Evolutionary conservation across 2,329 filamentous ascomycete species (phyloP).

Genomic region (Emericellopsis cladophorae): DNA sequence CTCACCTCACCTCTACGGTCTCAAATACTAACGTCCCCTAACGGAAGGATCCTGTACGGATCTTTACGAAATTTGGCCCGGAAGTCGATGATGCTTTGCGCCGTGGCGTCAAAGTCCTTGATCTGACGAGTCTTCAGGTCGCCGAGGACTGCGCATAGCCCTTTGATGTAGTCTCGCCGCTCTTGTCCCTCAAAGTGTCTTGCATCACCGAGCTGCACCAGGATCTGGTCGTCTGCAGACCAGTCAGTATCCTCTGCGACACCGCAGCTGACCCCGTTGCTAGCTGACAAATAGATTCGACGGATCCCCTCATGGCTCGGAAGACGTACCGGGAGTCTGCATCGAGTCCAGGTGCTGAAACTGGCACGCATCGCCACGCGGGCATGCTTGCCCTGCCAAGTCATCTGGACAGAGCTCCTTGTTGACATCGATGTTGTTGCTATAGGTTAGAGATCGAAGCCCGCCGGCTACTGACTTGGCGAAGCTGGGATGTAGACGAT

Average conservation of each 20-base stretch:
- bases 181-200: constrained; percentile 51
- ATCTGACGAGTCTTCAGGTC: constrained; percentile 46
- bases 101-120: constrained; percentile 55
- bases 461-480: constrained; percentile 57
- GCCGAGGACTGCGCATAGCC: constrained; percentile 48
- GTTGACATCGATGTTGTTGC: constrained; percentile 71
- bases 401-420: constrained; percentile 68
- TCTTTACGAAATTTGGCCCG: constrained; percentile 53
- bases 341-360: constrained; percentile 60
- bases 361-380: constrained; percentile 57
- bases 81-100: constrained; percentile 53
- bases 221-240: constrained; percentile 55
- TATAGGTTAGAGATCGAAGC: constrained; percentile 84
- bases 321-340: constrained; percentile 22
- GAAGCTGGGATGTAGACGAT: constrained; percentile 78
- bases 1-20: constrained; percentile 8
- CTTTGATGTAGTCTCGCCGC: constrained; percentile 47
- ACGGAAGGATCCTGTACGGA: constrained; percentile 46
- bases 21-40: constrained; percentile 30
- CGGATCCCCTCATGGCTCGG: constrained; percentile 4
- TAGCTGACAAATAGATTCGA: not conserved
- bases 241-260: constrained; percentile 3
- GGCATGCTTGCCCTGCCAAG: constrained; percentile 54
- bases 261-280: not conserved
- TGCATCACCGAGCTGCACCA: constrained; percentile 56